A percentile compares a stretch with the other conserved stretches of the same genome.
These are phyloP conservation scores for Fistulina hepatica DNA, from an alignment of 1,284 basidiomycete genomes.

Conservation along the genomic window DNA sequence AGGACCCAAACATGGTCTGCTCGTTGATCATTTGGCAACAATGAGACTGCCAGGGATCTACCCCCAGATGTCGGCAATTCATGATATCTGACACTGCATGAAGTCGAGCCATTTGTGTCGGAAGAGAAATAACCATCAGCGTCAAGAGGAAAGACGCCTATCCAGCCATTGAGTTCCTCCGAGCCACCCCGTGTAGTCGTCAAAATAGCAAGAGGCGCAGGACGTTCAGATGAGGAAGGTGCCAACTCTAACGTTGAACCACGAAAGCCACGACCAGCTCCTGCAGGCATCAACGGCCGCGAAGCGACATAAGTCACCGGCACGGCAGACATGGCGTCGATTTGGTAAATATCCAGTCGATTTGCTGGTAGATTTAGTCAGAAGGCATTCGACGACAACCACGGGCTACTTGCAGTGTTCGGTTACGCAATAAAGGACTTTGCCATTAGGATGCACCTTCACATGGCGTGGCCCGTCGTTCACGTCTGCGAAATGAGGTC, in stretches of 20 bases:
- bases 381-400: neutral
- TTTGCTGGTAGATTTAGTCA: conserved; percentile 24
- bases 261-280: conserved; percentile 20
- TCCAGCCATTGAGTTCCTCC: conserved; percentile 27
- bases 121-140: conserved; percentile 25
- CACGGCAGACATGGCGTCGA: conserved; percentile 16
- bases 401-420: conserved; percentile 31
- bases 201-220: conserved; percentile 29
- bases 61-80: conserved; percentile 36
- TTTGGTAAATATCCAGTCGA: conserved; percentile 32
- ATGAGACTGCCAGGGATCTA: conserved; percentile 37
- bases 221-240: conserved; percentile 25
- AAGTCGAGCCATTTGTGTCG: conserved; percentile 9
- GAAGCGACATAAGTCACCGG: conserved; percentile 27
- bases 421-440: conserved; percentile 35
- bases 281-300: conserved; percentile 27
- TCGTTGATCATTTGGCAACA: conserved; percentile 17
- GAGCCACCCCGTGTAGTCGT: conserved; percentile 34
- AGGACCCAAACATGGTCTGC: conserved; percentile 27
- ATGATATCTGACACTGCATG: conserved; percentile 21
- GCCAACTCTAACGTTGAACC: conserved; percentile 36
- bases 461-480: conserved; percentile 39
- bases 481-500: conserved; percentile 15
- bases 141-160: conserved; percentile 30
- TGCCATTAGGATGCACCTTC: conserved; percentile 38